Evolutionary conservation across 139 green algal genomes (phyloP).

Genomic region (Micractinium sp.): DNA sequence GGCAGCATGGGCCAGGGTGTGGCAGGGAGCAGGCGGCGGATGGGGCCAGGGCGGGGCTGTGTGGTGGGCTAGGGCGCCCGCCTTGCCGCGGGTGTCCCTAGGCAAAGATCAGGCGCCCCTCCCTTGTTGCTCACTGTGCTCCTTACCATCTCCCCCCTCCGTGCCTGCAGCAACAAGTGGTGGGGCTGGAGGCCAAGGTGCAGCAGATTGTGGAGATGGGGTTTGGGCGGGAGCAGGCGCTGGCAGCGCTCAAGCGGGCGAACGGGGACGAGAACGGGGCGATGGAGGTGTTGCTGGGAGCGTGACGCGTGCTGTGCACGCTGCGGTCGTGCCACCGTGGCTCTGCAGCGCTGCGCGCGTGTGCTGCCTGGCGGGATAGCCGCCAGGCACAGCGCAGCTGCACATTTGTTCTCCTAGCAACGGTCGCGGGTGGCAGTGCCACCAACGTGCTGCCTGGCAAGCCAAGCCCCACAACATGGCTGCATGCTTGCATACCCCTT

Average conservation of each 20-base stretch:
- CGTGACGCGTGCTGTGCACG: neutral
- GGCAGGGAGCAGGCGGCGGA: neutral
- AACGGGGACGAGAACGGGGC: conserved; percentile 80
- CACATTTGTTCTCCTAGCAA: neutral
- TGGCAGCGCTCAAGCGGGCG: conserved; percentile 59
- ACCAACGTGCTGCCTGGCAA: too few species aligned
- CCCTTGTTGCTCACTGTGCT: neutral
- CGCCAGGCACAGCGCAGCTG: too few species aligned
- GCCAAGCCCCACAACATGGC: too few species aligned
- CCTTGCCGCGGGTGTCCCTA: too few species aligned
- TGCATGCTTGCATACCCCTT: neutral
- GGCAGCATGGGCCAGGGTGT: neutral
- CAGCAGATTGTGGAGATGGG: conserved; percentile 85
- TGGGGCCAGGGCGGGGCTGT: too few species aligned
- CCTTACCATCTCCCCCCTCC: neutral
- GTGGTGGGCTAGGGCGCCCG: too few species aligned
- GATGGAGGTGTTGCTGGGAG: conserved; percentile 76
- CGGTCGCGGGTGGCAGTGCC: too few species aligned
- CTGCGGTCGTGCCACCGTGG: too few species aligned
- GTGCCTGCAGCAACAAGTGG: conserved; percentile 41
- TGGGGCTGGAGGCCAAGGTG: conserved; percentile 52
- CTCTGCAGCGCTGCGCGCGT: neutral
- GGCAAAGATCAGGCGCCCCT: too few species aligned
- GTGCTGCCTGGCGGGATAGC: neutral
- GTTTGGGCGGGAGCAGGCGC: conserved; percentile 63